A percentile compares a stretch with the other conserved stretches of the same genome.
Evolutionary conservation across 2,329 filamentous ascomycete species (phyloP).

Genomic region (Furcasterigmium sp.): DNA sequence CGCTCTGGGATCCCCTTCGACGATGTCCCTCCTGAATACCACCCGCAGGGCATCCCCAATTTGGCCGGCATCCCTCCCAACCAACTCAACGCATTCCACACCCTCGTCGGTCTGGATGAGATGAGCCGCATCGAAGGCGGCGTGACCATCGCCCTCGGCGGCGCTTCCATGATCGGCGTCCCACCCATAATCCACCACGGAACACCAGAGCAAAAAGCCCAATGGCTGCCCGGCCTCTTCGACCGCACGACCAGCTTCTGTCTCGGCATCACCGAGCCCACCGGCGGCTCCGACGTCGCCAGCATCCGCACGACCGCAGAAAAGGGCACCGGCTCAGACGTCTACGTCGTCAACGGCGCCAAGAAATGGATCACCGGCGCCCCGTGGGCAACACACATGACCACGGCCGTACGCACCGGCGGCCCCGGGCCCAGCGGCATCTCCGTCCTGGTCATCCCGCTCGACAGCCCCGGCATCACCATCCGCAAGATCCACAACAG

Average conservation of each 20-base stretch:
- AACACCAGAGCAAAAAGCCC: constrained; percentile 50
- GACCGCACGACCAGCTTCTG: constrained; percentile 56
- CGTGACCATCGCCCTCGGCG: constrained; percentile 51
- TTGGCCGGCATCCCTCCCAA: constrained; percentile 32
- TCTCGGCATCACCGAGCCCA: constrained; percentile 59
- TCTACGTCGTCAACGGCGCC: constrained; percentile 59
- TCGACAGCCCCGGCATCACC: constrained; percentile 42
- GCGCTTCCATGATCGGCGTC: constrained; percentile 56
- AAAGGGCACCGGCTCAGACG: constrained; percentile 32
- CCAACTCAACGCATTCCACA: constrained; percentile 52
- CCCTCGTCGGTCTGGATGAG: constrained; percentile 51
- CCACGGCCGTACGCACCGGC: constrained; percentile 57
- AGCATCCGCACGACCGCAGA: constrained; percentile 56
- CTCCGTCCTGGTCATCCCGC: constrained; percentile 52
- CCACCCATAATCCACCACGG: constrained; percentile 61
- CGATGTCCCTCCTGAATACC: constrained; percentile 29
- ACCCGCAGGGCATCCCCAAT: constrained; percentile 21
- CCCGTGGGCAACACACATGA: constrained; percentile 55
- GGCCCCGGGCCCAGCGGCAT: constrained; percentile 47
- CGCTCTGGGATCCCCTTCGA: constrained; percentile 31
- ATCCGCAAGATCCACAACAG: constrained; percentile 55
- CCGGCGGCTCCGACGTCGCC: constrained; percentile 52
- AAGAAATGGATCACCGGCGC: constrained; percentile 67
- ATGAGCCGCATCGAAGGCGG: constrained; percentile 48
- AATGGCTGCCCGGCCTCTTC: constrained; percentile 55